A percentile compares a stretch with the other conserved stretches of the same genome.
These are phyloP conservation scores for Lasiodiplodia hormozganensis DNA, from an alignment of 2,329 filamentous ascomycete genomes.

Conservation along the genomic window DNA sequence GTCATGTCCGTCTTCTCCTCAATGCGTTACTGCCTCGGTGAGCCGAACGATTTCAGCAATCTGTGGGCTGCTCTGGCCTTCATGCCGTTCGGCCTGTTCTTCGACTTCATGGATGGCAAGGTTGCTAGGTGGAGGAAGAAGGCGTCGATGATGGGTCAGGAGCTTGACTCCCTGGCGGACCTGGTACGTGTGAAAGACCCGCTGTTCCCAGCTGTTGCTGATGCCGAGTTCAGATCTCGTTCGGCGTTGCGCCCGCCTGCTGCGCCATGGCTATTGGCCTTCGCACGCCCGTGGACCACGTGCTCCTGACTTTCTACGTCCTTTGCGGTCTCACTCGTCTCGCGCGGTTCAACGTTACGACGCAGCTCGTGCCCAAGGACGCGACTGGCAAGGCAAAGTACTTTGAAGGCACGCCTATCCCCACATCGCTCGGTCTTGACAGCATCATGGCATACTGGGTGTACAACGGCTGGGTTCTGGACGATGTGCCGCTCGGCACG, in stretches of 20 bases:
- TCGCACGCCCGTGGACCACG: conserved; percentile 81
- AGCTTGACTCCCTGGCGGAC: conserved; percentile 94
- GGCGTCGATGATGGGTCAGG: conserved; percentile 97
- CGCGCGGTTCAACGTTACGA: conserved; percentile 97
- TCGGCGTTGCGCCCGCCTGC: conserved; percentile 87
- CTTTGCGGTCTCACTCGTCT: conserved; percentile 92
- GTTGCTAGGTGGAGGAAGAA: conserved; percentile 96
- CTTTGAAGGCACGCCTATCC: conserved; percentile 97
- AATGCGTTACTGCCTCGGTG: conserved; percentile 84
- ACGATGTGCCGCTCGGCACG: conserved; percentile 78
- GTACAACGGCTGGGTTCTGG: conserved; percentile 77
- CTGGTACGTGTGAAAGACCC: conserved; percentile 65
- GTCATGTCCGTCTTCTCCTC: conserved; percentile 97
- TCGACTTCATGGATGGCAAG: conserved; percentile 97
- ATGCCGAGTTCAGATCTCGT: conserved; percentile 75
- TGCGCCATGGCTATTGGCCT: conserved; percentile 89
- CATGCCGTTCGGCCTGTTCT: conserved; percentile 93
- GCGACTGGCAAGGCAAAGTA: conserved; percentile 89
- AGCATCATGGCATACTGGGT: conserved; percentile 91
- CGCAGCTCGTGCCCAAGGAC: conserved; percentile 88
- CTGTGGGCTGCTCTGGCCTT: conserved; percentile 85
- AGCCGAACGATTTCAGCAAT: conserved; percentile 67
- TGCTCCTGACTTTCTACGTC: conserved; percentile 86
- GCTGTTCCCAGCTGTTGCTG: background rate
- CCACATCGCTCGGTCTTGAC: conserved; percentile 83